Conservation (phyloP, 768 basidiomycete species). For the Strobilomyces echinocephalus region DNA sequence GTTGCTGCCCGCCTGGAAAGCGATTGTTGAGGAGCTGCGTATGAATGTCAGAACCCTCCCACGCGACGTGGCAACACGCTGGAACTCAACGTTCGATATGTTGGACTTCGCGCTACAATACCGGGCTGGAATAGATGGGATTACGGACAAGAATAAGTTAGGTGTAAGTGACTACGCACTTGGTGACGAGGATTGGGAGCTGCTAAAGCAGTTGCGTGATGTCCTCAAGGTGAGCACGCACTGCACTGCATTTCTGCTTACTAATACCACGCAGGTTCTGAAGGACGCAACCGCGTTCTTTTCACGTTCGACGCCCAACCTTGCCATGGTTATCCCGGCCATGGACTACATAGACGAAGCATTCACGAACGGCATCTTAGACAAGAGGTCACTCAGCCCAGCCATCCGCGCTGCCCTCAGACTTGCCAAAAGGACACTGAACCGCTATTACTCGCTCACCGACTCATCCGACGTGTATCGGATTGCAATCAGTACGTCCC, state of each 20-base stretch:
- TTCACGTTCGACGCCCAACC: neutral
- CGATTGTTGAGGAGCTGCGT: too few relatives aligned
- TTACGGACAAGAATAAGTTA: too few relatives aligned
- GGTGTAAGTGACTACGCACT: neutral
- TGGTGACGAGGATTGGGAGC: neutral
- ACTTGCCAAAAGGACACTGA: neutral
- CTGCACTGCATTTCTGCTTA: too few relatives aligned
- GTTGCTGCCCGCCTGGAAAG: too few relatives aligned
- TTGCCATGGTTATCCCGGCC: neutral
- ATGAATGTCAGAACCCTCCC: too few relatives aligned
- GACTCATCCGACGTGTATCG: neutral
- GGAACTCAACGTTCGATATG: too few relatives aligned
- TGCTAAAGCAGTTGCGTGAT: neutral
- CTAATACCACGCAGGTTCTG: neutral
- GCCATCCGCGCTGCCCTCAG: neutral
- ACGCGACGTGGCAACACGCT: too few relatives aligned
- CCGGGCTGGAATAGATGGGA: too few relatives aligned
- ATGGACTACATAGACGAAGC: neutral
- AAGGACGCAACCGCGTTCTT: neutral
- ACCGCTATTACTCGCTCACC: neutral
- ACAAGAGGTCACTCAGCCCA: neutral
- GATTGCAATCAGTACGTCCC: neutral
- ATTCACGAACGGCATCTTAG: neutral
- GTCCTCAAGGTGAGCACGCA: neutral
- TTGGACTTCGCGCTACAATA: too few relatives aligned